Evolutionary conservation across 768 basidiomycete species (phyloP).

Genomic region (Termitomyces sp.): DNA sequence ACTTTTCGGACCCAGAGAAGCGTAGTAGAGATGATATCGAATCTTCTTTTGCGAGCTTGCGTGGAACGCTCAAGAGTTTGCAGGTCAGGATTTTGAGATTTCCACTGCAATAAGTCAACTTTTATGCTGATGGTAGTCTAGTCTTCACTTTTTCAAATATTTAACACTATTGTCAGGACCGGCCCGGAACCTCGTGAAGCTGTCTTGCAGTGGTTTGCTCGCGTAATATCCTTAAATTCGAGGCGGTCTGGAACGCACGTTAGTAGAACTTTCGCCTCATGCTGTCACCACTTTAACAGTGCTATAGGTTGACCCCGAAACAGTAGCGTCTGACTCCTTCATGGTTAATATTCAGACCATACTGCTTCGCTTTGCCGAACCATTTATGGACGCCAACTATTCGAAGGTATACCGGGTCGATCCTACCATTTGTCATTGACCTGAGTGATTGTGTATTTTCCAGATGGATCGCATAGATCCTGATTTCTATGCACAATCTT

Average conservation of each 20-base stretch:
- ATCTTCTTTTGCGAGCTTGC: slow-evolving; percentile 76
- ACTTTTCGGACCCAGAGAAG: slow-evolving; percentile 84
- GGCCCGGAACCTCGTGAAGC: slow-evolving; percentile 75
- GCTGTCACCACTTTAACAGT: neutral
- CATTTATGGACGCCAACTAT: slow-evolving; percentile 90
- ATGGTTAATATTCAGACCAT: slow-evolving; percentile 88
- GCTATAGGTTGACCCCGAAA: slow-evolving; percentile 69
- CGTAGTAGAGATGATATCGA: slow-evolving; percentile 70
- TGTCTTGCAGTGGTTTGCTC: slow-evolving; percentile 77
- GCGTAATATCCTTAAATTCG: slow-evolving; percentile 66
- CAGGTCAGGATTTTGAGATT: slow-evolving; percentile 43
- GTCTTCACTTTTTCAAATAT: slow-evolving; percentile 76
- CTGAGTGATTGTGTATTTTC: neutral
- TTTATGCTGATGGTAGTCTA: slow-evolving; percentile 12
- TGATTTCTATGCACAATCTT: slow-evolving; percentile 68
- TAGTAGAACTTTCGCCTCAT: slow-evolving; percentile 7
- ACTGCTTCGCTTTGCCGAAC: slow-evolving; percentile 81
- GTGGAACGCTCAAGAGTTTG: slow-evolving; percentile 79
- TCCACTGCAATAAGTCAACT: neutral
- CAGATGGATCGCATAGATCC: slow-evolving; percentile 92
- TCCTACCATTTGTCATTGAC: neutral
- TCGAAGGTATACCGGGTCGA: slow-evolving; percentile 56
- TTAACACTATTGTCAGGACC: slow-evolving; percentile 84
- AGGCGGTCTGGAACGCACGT: slow-evolving; percentile 92
- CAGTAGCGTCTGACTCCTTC: slow-evolving; percentile 87